Percentiles rank a stretch among this genome's conserved stretches.
These are phyloP conservation scores for Alternaria sp. DNA, from an alignment of 2,329 filamentous ascomycete species.

Conservation along the genomic window DNA sequence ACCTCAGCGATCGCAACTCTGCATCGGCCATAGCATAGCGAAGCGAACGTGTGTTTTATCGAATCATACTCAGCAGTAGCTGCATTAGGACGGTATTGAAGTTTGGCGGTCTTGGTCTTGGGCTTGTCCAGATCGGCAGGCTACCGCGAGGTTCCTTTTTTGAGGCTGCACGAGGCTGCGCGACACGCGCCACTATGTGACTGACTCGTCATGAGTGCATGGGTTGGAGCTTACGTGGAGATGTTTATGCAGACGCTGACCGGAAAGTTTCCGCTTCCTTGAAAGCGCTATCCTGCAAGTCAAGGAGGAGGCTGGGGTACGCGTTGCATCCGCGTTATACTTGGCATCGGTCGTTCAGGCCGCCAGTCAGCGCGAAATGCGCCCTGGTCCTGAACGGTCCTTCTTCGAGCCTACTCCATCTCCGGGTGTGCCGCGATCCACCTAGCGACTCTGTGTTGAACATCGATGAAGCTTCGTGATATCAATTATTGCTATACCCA, in stretches of 20 bases:
- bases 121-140: neutral
- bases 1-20: neutral
- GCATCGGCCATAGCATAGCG: too few species aligned
- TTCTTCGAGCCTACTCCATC: neutral
- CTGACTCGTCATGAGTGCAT: neutral
- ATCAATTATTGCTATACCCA: neutral
- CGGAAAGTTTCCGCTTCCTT: neutral
- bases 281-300: neutral
- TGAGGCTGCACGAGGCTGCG: neutral
- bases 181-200: neutral
- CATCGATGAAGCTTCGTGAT: neutral
- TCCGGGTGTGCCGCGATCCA: neutral
- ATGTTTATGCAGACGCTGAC: neutral
- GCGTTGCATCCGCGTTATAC: neutral
- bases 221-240: neutral
- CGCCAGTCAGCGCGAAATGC: neutral
- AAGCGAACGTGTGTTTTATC: neutral
- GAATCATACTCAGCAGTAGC: neutral
- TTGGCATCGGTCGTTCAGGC: neutral
- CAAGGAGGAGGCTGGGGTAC: neutral
- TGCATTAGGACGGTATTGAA: neutral
- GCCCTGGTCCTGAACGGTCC: slow-evolving; percentile 1
- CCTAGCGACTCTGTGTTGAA: neutral
- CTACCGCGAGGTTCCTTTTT: neutral
- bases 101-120: neutral